Evolutionary conservation across 2,329 filamentous ascomycete genomes (phyloP).

Genomic region (Paecilomyces variotii): DNA sequence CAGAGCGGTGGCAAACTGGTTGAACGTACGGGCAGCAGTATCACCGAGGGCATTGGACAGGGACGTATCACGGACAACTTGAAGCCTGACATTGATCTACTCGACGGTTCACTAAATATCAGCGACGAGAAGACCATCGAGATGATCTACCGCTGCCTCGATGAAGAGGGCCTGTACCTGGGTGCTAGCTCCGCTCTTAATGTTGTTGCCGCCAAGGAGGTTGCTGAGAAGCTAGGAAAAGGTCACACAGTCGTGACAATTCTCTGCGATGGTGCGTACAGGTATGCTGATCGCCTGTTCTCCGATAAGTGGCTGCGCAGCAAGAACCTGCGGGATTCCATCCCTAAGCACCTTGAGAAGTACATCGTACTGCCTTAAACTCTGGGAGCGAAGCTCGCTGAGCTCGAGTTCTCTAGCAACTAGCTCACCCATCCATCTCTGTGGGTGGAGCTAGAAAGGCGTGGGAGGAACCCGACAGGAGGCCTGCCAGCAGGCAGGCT

Average conservation of each 20-base stretch:
- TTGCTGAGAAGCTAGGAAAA: constrained; percentile 80
- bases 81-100: constrained; percentile 68
- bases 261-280: constrained; percentile 91
- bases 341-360: constrained; percentile 79
- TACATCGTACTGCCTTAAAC: constrained; percentile 80
- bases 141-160: constrained; percentile 94
- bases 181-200: constrained; percentile 92
- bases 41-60: constrained; percentile 97
- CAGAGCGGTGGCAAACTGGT: constrained; percentile 70
- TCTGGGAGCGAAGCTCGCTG: too few relatives aligned
- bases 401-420: too few relatives aligned
- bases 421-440: too few relatives aligned
- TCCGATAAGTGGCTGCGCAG: constrained; percentile 80
- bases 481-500: too few relatives aligned
- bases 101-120: constrained; percentile 80
- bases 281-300: constrained; percentile 91
- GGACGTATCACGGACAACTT: constrained; percentile 95
- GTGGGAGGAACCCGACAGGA: too few relatives aligned
- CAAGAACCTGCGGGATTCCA: constrained; percentile 72
- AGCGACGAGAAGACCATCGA: constrained; percentile 89
- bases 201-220: constrained; percentile 88
- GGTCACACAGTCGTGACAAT: constrained; percentile 90
- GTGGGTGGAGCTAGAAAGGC: too few relatives aligned
- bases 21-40: constrained; percentile 78
- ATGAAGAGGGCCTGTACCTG: constrained; percentile 92